Conservation (phyloP, 2,329 filamentous ascomycete species). For the Paecilomyces dactylethromorphus region DNA sequence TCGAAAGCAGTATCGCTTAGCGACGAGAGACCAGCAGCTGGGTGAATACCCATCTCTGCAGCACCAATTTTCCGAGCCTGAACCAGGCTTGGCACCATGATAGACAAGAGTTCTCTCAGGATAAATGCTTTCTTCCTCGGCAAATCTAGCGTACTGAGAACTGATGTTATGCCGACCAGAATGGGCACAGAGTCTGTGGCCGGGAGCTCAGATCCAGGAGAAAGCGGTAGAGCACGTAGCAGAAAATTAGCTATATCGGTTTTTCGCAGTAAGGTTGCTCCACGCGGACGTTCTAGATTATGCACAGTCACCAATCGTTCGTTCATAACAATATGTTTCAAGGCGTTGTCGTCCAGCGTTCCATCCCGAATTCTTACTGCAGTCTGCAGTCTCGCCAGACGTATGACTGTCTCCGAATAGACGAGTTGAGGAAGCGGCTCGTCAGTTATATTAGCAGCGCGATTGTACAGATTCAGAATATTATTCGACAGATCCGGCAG, state of each 20-base stretch:
- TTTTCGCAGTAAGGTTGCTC: conserved; percentile 44
- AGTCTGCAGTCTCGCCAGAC: conserved; percentile 48
- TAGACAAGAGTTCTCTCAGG: conserved; percentile 74
- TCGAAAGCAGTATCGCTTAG: conserved; percentile 50
- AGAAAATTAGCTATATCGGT: conserved; percentile 59
- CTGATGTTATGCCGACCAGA: conserved; percentile 77
- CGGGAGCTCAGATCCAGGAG: conserved; percentile 54
- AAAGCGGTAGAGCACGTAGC: conserved; percentile 64
- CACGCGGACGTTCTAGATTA: conserved; percentile 28
- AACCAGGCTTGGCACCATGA: conserved; percentile 76
- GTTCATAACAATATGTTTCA: conserved; percentile 55
- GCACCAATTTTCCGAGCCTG: conserved; percentile 89
- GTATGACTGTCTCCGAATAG: conserved; percentile 51
- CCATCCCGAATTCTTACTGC: conserved; percentile 46
- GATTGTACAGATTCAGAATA: conserved; percentile 51
- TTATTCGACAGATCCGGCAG: conserved; percentile 52
- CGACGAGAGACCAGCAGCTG: conserved; percentile 76
- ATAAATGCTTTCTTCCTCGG: conserved; percentile 89
- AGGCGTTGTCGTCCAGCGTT: conserved; percentile 42
- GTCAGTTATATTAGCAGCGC: conserved; percentile 46
- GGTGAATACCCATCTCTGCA: conserved; percentile 93
- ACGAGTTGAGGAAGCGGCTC: conserved; percentile 49
- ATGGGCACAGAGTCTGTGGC: conserved; percentile 72
- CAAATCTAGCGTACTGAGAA: conserved; percentile 72
- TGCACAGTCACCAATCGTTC: conserved; percentile 32